A percentile compares a stretch with the other conserved stretches of the same genome.
Conservation (phyloP, 495 filamentous ascomycete genomes). For the Entonaema liquescens region DNA sequence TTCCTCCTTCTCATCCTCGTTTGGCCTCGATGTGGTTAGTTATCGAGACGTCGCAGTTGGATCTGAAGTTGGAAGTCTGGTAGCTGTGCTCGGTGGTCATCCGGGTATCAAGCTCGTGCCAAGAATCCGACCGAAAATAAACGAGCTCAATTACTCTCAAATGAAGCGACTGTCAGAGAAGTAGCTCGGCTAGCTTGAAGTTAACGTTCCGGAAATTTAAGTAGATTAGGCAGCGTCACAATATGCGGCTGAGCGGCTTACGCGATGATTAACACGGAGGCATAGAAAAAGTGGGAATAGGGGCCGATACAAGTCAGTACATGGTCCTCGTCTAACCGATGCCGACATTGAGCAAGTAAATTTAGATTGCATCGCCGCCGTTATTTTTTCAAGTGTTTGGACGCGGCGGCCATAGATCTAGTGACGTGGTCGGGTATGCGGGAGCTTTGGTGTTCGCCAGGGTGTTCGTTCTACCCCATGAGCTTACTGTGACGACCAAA, state of each 20-base stretch:
- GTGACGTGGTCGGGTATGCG: constrained; percentile 37
- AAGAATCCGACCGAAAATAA: constrained; percentile 22
- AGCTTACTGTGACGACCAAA: constrained; percentile 38
- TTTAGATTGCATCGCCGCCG: constrained; percentile 2
- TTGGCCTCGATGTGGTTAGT: constrained; percentile 7
- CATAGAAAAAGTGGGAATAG: background rate
- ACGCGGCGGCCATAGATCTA: constrained; percentile 37
- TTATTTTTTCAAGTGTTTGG: constrained; percentile 11
- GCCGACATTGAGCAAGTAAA: constrained; percentile 26
- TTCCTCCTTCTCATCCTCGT: background rate
- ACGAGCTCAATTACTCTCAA: constrained; percentile 17
- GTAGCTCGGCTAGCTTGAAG: constrained; percentile 26
- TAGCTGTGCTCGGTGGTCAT: constrained; percentile 6
- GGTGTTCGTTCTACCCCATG: constrained; percentile 26
- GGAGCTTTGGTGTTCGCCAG: constrained; percentile 24
- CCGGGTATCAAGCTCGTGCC: constrained; percentile 21
- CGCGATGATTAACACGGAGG: constrained; percentile 17
- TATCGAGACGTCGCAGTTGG: background rate
- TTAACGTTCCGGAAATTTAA: constrained; percentile 28
- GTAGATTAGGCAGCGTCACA: constrained; percentile 26
- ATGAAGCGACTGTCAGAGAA: constrained; percentile 3
- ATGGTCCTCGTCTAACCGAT: background rate
- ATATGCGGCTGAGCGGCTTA: constrained; percentile 42
- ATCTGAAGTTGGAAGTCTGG: constrained; percentile 11
- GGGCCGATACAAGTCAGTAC: background rate